These are phyloP conservation scores for Arthrobotrys sphaeroides DNA, from an alignment of 2,329 filamentous ascomycete species.

Conservation along the genomic window DNA sequence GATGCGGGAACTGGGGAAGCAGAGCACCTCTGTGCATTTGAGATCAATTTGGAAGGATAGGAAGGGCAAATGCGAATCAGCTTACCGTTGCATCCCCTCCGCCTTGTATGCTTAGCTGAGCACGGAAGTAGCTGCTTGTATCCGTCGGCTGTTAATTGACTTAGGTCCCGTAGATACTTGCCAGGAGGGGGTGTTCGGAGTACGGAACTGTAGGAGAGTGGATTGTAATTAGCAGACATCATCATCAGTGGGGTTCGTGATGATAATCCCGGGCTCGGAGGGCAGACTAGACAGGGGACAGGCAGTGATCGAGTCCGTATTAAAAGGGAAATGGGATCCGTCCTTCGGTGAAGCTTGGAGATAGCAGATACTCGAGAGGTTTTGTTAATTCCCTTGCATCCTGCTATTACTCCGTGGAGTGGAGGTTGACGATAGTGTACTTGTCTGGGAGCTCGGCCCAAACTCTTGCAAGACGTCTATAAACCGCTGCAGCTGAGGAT, in stretches of 20 bases:
- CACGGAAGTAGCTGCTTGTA: constrained; percentile 42
- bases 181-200: constrained; percentile 13
- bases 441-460: constrained; percentile 16
- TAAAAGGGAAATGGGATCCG: constrained; percentile 50
- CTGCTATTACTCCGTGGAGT: not conserved
- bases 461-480: constrained; percentile 16
- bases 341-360: constrained; percentile 1
- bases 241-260: constrained; percentile 34
- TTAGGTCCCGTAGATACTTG: constrained; percentile 28
- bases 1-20: constrained; percentile 39
- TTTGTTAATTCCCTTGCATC: constrained; percentile 5
- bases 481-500: not conserved
- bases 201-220: not conserved
- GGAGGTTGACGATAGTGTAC: constrained; percentile 4
- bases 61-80: constrained; percentile 43
- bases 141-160: constrained; percentile 32
- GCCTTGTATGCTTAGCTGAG: constrained; percentile 45
- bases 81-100: constrained; percentile 53
- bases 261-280: constrained; percentile 3
- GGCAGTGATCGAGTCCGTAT: constrained; percentile 17
- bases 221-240: constrained; percentile 6
- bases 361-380: not conserved
- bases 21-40: constrained; percentile 16
- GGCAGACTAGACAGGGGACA: not conserved
- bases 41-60: constrained; percentile 38